Evolutionary conservation across 108 stramenopile species (phyloP), one percentile per base, ranked within the genome.

Genomic region (Fistulifera solaris): DNA sequence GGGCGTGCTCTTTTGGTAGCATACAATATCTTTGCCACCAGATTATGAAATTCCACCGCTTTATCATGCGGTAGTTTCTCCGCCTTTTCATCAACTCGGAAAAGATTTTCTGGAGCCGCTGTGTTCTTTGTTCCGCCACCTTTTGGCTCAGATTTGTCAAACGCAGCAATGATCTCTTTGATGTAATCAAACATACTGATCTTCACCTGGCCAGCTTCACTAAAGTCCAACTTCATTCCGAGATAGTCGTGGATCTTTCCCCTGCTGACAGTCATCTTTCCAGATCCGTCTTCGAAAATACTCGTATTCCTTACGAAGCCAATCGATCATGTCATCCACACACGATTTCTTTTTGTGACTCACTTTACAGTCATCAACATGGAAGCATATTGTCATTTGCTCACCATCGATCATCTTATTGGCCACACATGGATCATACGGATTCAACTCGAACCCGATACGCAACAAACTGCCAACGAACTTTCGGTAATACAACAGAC

Each of bases 221-320:
- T 50, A 42, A 57, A 81, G 46, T 71, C 63, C 25, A 76, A 10
- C 11, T 38, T 48, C 72, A 76, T 80, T 10, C 71, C 78, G 4
- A 80, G 65, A 46, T 66, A 80, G 12, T 55, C 52, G 50, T 70
- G 72, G n/a, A 31, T 31, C 23, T 61, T 61, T 17, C 76, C 76
- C 2, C 68, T 21, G 45, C 14, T 19, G 24, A 66, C 53, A 3
- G 57, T 52, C 0, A 66, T n/a, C 24, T 14, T 24, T 24, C 19
- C 38, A n/a, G 3, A 18, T 1, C 28, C 31, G 31, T 35, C 31
- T 35, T 35, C 31, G 8, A 35, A 35, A 8, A 35, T 35, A 8
- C 31, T 50, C 64, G 40, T 50, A 58, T 27, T 22, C 38, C 12
- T 38, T 19, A 24, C 50, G n/a, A 1, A 52, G 19, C 17, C 17